Conservation (phyloP, 192 early-diverging fungal species). For the Linnemannia schmuckeri region DNA sequence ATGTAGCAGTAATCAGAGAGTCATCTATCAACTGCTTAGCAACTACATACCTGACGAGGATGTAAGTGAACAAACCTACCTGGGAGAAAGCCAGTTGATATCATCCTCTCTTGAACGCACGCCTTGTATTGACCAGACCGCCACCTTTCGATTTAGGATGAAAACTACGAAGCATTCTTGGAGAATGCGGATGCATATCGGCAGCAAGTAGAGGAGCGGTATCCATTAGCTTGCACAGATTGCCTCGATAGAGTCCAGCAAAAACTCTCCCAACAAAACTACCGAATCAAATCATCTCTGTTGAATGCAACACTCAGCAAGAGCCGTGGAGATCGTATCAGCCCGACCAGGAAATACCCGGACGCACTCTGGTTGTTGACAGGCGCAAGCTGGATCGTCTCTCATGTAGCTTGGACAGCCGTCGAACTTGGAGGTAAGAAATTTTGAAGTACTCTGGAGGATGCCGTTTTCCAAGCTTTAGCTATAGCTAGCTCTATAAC, state of each 20-base stretch:
- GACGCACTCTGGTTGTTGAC: conserved; percentile 17
- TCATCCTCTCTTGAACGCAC: background rate
- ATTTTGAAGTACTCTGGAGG: background rate
- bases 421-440: conserved; percentile 21
- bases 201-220: conserved; percentile 39
- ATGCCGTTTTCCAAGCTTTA: background rate
- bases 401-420: conserved; percentile 8
- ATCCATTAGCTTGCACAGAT: conserved; percentile 33
- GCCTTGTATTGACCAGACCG: background rate
- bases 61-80: conserved; percentile 10
- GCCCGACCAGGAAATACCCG: conserved; percentile 25
- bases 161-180: conserved; percentile 34
- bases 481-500: too few species aligned
- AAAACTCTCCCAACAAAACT: conserved; percentile 28
- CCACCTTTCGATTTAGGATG: conserved; percentile 18
- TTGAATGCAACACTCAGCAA: conserved; percentile 40
- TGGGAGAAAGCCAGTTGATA: background rate
- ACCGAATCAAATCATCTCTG: conserved; percentile 36
- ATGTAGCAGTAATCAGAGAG: conserved; percentile 44
- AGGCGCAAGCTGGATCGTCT: conserved; percentile 16
- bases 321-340: conserved; percentile 35
- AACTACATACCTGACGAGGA: conserved; percentile 54
- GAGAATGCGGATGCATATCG: conserved; percentile 38
- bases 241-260: conserved; percentile 43
- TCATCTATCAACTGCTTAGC: conserved; percentile 48